Evolutionary conservation across 2,329 filamentous ascomycete species (phyloP).

Genomic region (Polytolypa hystricis): DNA sequence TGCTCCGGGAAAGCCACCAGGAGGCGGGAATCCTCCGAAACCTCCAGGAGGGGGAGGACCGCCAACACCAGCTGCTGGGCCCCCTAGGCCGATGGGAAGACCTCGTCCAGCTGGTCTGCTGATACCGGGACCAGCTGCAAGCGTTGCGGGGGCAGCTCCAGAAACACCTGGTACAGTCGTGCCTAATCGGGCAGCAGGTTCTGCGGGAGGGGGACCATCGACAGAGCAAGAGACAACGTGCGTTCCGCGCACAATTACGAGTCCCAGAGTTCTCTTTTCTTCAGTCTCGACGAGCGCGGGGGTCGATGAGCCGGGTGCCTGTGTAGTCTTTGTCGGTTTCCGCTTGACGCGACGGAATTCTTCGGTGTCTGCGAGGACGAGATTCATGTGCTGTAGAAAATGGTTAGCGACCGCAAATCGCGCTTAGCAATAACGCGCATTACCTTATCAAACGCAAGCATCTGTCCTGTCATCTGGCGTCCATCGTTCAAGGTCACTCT

Average conservation of each 20-base stretch:
- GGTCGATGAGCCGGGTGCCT: slow-evolving; percentile 45
- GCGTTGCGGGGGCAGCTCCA: slow-evolving; percentile 47
- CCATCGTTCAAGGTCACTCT: slow-evolving; percentile 90
- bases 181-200: slow-evolving; percentile 81
- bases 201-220: slow-evolving; percentile 88
- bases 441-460: slow-evolving; percentile 98
- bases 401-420: no score
- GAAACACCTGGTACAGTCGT: slow-evolving; percentile 58
- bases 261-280: slow-evolving; percentile 92
- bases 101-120: slow-evolving; percentile 85
- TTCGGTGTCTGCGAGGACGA: slow-evolving; percentile 96
- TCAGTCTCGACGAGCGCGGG: slow-evolving; percentile 70
- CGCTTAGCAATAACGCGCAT: no score
- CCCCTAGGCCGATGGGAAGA: slow-evolving; percentile 68
- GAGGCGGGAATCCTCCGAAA: slow-evolving; percentile 34
- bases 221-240: slow-evolving; percentile 92
- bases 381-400: slow-evolving; percentile 84
- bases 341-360: slow-evolving; percentile 88
- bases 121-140: slow-evolving; percentile 78
- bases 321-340: slow-evolving; percentile 62
- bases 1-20: slow-evolving; percentile 43
- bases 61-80: slow-evolving; percentile 80
- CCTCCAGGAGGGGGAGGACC: slow-evolving; percentile 54
- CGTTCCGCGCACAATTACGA: slow-evolving; percentile 88
- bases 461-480: slow-evolving; percentile 92